These are phyloP conservation scores for Aspergillus uvarum DNA, from an alignment of 2,329 filamentous ascomycete genomes.

Conservation along the genomic window DNA sequence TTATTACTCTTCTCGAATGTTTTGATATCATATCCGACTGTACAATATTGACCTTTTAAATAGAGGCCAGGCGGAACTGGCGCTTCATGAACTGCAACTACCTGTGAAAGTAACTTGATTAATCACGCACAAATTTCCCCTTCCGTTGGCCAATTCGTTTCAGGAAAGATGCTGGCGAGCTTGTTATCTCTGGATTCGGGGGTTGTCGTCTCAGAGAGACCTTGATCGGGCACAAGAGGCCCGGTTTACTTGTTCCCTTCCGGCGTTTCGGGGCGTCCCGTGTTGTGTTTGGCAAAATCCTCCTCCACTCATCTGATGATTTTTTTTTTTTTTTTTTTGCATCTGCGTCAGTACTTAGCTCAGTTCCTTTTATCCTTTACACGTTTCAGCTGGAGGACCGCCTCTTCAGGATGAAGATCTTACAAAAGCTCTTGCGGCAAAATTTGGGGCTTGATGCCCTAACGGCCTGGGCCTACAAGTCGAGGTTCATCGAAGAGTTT, in stretches of 20 bases:
- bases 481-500: neutral
- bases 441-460: neutral
- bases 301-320: slow-evolving; percentile 34
- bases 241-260: neutral
- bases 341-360: slow-evolving; percentile 22
- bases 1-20: slow-evolving; percentile 26
- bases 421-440: neutral
- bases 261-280: slow-evolving; percentile 1
- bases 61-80: slow-evolving; percentile 39
- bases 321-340: slow-evolving; percentile 24
- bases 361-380: neutral
- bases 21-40: slow-evolving; percentile 34
- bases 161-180: neutral
- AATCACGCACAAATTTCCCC: slow-evolving; percentile 20
- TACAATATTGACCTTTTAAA: slow-evolving; percentile 42
- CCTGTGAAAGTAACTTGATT: slow-evolving; percentile 27
- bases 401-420: neutral
- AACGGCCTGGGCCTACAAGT: neutral
- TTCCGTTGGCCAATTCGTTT: neutral
- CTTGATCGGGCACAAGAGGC: neutral
- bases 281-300: slow-evolving; percentile 10
- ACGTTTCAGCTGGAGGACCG: neutral
- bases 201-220: neutral
- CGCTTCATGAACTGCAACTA: slow-evolving; percentile 31
- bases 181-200: neutral